Percentiles rank a stretch among this genome's conserved stretches.
These are phyloP conservation scores for Camelina sativa DNA, from an alignment of 345 rosid genomes.

Conservation along the genomic window DNA sequence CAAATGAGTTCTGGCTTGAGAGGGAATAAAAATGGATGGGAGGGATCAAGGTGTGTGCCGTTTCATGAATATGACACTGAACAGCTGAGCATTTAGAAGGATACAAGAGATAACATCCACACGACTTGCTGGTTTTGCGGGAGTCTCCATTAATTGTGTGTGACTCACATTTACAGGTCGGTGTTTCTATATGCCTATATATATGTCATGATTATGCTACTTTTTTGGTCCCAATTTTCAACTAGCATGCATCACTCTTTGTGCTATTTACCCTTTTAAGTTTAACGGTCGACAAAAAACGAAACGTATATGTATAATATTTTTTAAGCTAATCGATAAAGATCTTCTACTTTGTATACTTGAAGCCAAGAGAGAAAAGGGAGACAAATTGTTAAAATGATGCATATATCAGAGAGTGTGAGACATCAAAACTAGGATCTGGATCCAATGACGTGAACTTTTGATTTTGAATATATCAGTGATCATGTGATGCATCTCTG, in stretches of 20 bases:
- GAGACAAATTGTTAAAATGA: not conserved
- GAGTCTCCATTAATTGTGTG: not conserved
- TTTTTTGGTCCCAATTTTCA: conserved; percentile 23
- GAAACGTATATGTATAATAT: not conserved
- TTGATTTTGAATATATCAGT: not conserved
- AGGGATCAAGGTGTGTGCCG: conserved; percentile 24
- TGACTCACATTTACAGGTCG: not conserved
- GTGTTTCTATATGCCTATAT: not conserved
- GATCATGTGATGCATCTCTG: no score
- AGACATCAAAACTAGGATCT: not conserved
- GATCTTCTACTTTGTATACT: not conserved
- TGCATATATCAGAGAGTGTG: not conserved
- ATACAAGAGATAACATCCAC: conserved; percentile 6
- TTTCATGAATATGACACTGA: conserved; percentile 1
- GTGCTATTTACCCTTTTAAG: conserved; percentile 1
- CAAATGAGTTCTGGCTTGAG: not conserved
- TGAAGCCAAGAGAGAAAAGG: conserved; percentile 12
- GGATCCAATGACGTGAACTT: not conserved
- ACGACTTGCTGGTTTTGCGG: conserved; percentile 11
- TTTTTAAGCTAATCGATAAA: conserved; percentile 1
- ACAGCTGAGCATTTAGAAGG: conserved; percentile 16
- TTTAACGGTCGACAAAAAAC: conserved; percentile 9
- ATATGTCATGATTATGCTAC: conserved; percentile 3
- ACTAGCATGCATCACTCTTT: conserved; percentile 10
- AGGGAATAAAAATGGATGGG: not conserved